Evolutionary conservation across 495 filamentous ascomycete species (phyloP).

Genomic region (Penicillium paradoxum): DNA sequence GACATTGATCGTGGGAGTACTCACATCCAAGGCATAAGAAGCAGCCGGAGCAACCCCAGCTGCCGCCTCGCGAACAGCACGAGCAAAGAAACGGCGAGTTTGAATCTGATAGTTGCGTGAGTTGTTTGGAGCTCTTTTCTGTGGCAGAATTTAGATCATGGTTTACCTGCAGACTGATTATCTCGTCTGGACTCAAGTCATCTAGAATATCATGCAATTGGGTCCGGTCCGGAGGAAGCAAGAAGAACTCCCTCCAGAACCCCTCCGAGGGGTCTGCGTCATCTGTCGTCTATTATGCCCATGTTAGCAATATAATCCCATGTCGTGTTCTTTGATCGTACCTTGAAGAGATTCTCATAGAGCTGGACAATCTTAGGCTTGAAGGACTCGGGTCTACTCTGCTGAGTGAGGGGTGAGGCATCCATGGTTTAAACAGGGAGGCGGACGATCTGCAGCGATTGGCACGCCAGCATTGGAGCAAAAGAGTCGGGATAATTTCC

Average conservation of each 20-base stretch:
- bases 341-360: constrained; percentile 83
- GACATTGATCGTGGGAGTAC: constrained; percentile 20
- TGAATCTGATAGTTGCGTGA: constrained; percentile 45
- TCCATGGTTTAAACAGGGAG: constrained; percentile 55
- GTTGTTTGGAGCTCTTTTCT: constrained; percentile 1
- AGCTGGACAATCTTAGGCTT: constrained; percentile 89
- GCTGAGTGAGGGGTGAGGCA: constrained; percentile 87
- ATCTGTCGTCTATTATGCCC: constrained; percentile 36
- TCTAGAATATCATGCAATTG: constrained; percentile 64
- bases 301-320: constrained; percentile 1
- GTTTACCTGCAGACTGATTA: constrained; percentile 65
- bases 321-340: constrained; percentile 31
- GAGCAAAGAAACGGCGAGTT: constrained; percentile 72
- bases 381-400: constrained; percentile 83
- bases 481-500: neutral
- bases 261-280: constrained; percentile 70
- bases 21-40: constrained; percentile 84
- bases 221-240: constrained; percentile 69
- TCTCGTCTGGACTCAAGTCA: constrained; percentile 62
- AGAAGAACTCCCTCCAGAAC: constrained; percentile 95
- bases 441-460: constrained; percentile 12
- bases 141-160: neutral
- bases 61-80: constrained; percentile 65
- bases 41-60: constrained; percentile 57
- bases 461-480: constrained; percentile 9